These are phyloP conservation scores for Maudiozyma saulgeensis DNA, from an alignment of 805 yeast genomes.

Conservation along the genomic window DNA sequence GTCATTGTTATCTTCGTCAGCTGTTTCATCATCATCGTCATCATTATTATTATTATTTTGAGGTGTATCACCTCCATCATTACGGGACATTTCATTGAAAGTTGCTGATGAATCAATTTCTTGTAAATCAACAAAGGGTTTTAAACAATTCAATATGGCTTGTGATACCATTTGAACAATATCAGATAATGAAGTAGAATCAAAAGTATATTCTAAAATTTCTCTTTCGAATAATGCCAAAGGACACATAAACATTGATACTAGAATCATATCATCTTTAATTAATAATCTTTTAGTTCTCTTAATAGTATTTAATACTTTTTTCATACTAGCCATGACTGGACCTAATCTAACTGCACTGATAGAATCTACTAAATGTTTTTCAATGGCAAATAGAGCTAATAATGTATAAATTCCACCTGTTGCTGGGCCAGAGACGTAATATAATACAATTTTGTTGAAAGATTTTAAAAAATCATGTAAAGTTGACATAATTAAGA, in stretches of 20 bases:
- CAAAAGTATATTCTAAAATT: conserved; percentile 9
- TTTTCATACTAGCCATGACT: conserved; percentile 6
- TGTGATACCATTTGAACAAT: conserved; percentile 10
- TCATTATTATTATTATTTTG: background rate
- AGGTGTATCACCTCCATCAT: background rate
- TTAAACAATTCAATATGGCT: conserved; percentile 4
- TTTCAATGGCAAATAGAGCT: conserved; percentile 10
- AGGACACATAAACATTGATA: conserved; percentile 14
- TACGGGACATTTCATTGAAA: background rate
- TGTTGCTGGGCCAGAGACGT: conserved; percentile 5
- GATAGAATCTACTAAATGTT: conserved; percentile 5
- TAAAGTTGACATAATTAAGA: conserved; percentile 2
- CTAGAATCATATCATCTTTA: conserved; percentile 8
- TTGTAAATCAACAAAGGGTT: conserved; percentile 8
- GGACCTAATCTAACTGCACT: conserved; percentile 3
- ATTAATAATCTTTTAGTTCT: conserved; percentile 5
- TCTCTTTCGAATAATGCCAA: conserved; percentile 13
- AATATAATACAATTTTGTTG: conserved; percentile 9
- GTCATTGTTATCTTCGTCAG: background rate
- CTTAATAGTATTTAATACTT: conserved; percentile 3
- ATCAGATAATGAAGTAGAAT: conserved; percentile 12
- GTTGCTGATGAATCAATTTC: background rate
- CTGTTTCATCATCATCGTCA: background rate
- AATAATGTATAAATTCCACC: conserved; percentile 8
- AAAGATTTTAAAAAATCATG: conserved; percentile 5